Evolutionary conservation across 805 yeast species (phyloP).

Genomic region (Spathaspora sp.): DNA sequence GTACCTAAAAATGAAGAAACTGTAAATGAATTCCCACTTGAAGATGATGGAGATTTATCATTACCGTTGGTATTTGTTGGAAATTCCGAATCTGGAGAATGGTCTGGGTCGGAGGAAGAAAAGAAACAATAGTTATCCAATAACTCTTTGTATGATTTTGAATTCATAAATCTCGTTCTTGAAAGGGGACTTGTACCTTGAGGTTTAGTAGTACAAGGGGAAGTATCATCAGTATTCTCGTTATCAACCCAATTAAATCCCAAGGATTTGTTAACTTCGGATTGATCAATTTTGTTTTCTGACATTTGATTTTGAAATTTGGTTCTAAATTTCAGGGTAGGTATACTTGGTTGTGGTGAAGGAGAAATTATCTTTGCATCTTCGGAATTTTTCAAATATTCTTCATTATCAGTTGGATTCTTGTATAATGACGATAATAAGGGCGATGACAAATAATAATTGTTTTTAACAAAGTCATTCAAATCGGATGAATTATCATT

Average conservation of each 20-base stretch:
- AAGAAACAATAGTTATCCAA: slow-evolving; percentile 62
- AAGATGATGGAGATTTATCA: not conserved
- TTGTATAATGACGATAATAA: slow-evolving; percentile 22
- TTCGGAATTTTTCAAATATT: slow-evolving; percentile 4
- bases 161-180: slow-evolving; percentile 12
- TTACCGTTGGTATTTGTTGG: not conserved
- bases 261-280: not conserved
- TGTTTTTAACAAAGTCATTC: slow-evolving; percentile 29
- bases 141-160: slow-evolving; percentile 53
- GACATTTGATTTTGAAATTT: slow-evolving; percentile 5
- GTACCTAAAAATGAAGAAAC: slow-evolving; percentile 18
- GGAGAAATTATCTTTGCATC: slow-evolving; percentile 1
- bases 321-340: not conserved
- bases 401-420: slow-evolving; percentile 5
- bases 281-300: not conserved
- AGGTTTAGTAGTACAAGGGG: too few relatives aligned
- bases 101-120: slow-evolving; percentile 17
- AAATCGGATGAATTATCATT: slow-evolving; percentile 17
- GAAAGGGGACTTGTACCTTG: slow-evolving; percentile 1
- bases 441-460: slow-evolving; percentile 35
- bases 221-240: too few relatives aligned
- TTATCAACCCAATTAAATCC: slow-evolving; percentile 1
- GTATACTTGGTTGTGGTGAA: slow-evolving; percentile 1
- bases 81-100: slow-evolving; percentile 2
- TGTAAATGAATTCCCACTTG: slow-evolving; percentile 9